Conservation (phyloP, 768 basidiomycete genomes). For the Fomitopsis serialis region DNA sequence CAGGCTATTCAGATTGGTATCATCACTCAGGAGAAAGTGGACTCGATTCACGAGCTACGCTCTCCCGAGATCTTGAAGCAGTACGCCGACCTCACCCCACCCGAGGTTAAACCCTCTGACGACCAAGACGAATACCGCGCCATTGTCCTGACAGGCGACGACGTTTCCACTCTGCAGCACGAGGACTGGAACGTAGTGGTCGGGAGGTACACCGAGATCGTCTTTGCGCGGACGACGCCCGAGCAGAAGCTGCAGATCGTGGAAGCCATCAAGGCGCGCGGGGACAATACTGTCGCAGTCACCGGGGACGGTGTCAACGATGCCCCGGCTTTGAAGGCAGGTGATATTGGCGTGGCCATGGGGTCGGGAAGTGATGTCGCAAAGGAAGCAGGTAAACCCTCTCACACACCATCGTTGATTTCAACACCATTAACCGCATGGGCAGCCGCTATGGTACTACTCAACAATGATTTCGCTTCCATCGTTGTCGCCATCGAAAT, state of each 20-base stretch:
- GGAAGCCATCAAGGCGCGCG: conserved; percentile 44
- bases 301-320: conserved; percentile 68
- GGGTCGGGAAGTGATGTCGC: conserved; percentile 49
- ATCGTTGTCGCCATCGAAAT: no score
- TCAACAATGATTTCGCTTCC: conserved; percentile 61
- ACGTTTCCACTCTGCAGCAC: conserved; percentile 30
- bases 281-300: conserved; percentile 54
- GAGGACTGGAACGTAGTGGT: conserved; percentile 36
- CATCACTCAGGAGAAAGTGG: conserved; percentile 34
- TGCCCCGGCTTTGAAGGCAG: conserved; percentile 51
- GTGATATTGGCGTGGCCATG: conserved; percentile 60
- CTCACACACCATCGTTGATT: no score
- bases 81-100: conserved; percentile 11
- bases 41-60: conserved; percentile 27
- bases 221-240: conserved; percentile 59
- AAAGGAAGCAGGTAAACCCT: conserved; percentile 43
- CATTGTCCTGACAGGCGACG: conserved; percentile 41
- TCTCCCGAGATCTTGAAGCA: conserved; percentile 10
- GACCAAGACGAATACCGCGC: conserved; percentile 33
- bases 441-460: conserved; percentile 58
- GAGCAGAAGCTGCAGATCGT: conserved; percentile 66
- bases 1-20: conserved; percentile 41
- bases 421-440: no score
- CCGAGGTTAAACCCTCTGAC: conserved; percentile 29
- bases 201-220: conserved; percentile 40